These are phyloP conservation scores for Raffaelea arxii DNA, from an alignment of 2,329 filamentous ascomycete species.

Conservation along the genomic window DNA sequence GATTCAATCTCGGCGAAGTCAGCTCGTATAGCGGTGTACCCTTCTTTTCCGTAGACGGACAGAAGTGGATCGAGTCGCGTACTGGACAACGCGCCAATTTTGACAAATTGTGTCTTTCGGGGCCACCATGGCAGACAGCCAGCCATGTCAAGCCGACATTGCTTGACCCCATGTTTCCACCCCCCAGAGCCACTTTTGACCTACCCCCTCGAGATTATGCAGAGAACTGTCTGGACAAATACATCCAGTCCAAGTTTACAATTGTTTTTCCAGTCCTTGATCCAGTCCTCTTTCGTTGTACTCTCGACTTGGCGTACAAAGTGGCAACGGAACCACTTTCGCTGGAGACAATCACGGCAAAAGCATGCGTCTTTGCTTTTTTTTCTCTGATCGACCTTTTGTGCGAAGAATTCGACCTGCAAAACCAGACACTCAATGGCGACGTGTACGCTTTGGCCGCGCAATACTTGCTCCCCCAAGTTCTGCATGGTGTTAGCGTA, in stretches of 20 bases:
- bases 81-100: slow-evolving; percentile 25
- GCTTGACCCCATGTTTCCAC: neutral
- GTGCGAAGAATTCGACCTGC: slow-evolving; percentile 5
- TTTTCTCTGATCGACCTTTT: slow-evolving; percentile 25
- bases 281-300: slow-evolving; percentile 32
- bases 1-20: slow-evolving; percentile 34
- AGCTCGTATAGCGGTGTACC: slow-evolving; percentile 38
- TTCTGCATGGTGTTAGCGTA: slow-evolving; percentile 31
- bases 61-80: slow-evolving; percentile 35
- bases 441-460: slow-evolving; percentile 30
- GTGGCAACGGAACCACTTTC: slow-evolving; percentile 7
- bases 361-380: slow-evolving; percentile 40
- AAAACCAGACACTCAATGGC: slow-evolving; percentile 23
- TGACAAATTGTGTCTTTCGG: slow-evolving; percentile 16
- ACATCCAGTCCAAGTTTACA: slow-evolving; percentile 24
- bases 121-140: slow-evolving; percentile 11
- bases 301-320: slow-evolving; percentile 33
- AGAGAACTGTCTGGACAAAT: slow-evolving; percentile 22
- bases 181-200: neutral
- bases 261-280: slow-evolving; percentile 41
- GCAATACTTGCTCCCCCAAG: slow-evolving; percentile 29
- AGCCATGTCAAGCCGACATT: neutral
- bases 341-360: slow-evolving; percentile 24
- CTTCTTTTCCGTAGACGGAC: slow-evolving; percentile 36
- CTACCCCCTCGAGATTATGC: neutral